Evolutionary conservation across 192 early-diverging fungal species (phyloP).

Genomic region (Entomortierella beljakovae): DNA sequence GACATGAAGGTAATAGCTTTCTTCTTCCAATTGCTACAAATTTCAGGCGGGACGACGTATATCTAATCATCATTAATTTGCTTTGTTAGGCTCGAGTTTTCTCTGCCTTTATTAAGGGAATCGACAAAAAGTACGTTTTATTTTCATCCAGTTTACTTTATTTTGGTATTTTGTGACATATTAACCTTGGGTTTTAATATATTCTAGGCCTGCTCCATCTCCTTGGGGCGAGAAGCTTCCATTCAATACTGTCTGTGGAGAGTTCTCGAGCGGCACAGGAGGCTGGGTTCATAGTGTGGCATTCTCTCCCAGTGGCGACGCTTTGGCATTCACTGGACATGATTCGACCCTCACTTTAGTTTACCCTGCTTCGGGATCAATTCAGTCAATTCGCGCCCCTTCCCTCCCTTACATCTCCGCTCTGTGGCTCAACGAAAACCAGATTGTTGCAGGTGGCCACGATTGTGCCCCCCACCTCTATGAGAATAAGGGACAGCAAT

Average conservation of each 20-base stretch:
- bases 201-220: conserved; percentile 77
- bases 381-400: conserved; percentile 69
- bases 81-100: conserved; percentile 84
- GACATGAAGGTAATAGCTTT: conserved; percentile 73
- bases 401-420: conserved; percentile 84
- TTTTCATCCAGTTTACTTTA: not conserved
- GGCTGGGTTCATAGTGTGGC: conserved; percentile 96
- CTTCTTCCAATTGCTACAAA: not conserved
- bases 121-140: conserved; percentile 80
- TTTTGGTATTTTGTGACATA: not conserved
- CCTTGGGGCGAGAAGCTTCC: conserved; percentile 96
- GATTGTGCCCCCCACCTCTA: conserved; percentile 94
- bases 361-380: conserved; percentile 67
- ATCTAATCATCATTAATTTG: not conserved
- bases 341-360: conserved; percentile 88
- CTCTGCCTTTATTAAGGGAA: conserved; percentile 94
- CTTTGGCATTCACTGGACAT: conserved; percentile 88
- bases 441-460: conserved; percentile 90
- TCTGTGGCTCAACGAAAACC: conserved; percentile 79
- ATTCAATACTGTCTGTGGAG: conserved; percentile 92
- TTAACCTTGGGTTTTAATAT: too few relatives aligned
- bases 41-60: conserved; percentile 9
- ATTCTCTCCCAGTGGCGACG: conserved; percentile 91
- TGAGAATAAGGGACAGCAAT: conserved; percentile 64
- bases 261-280: conserved; percentile 76